Base-by-base conservation (phyloP, 805 yeast genomes). In the Dipodascus albidus region DNA sequence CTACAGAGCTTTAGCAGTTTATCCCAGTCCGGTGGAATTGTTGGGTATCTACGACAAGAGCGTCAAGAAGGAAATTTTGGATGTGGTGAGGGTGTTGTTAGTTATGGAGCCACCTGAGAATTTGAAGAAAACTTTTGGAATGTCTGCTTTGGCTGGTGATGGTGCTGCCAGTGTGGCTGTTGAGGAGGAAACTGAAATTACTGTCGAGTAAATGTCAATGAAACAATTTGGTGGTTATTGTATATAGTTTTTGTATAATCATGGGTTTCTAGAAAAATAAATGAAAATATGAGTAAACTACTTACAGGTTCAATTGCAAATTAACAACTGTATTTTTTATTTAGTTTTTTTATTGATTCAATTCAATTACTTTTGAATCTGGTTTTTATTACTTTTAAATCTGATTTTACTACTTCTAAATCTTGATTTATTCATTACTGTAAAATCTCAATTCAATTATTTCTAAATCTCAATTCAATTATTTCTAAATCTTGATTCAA, bases 11-110 rank as follows among this genome's bases (percentile, higher is more conserved):
- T 76, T 93, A 66, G 80, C 87, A 47, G 90, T 89, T 51, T 91
- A 90, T 70, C 98, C 99, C 57, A 84, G 85, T 69, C 99, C 99
- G 55, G 83, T 95, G 54, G 96, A 88, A 64, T 80, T 93, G 62
- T 77, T 93, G 67, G 85, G 84, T 51, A 82, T 91, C 63, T 91
- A 87, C 73, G 96, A 91, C 74, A 85, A 85, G 74, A 78, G 90
- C 52, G 81, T 91, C 59, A 90, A 93, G 52, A 84, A 82, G 65
- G 82, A 79, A 49, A 82, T 90, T 54, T 83, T 88, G 67, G 96
- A 89, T 65, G 75, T 82, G 61, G 78, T 91, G 61, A 85, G 89
- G 62, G 78, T 85, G 78, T 83, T 90, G 89, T 83, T 91, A 68
- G 95, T 96, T 54, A 79, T 87, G 62, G 79, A 85, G 63, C 97